Evolutionary conservation across 768 basidiomycete genomes (phyloP), one percentile per base, ranked within the genome.

Genomic region (Cubamyces sp.): DNA sequence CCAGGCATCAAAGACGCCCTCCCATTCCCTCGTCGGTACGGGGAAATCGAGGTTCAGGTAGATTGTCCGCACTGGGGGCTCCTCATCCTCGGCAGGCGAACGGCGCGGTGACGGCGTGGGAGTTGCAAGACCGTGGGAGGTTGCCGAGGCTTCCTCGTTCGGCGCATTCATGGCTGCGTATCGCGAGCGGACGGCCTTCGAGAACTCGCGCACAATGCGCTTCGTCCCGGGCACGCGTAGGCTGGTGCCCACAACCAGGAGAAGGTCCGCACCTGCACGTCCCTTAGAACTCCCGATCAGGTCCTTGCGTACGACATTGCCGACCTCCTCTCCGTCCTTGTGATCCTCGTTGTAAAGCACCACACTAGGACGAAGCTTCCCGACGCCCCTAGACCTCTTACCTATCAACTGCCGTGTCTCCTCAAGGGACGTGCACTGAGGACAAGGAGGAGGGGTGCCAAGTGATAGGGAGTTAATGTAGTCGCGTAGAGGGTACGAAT

Each of bases 291-390:
- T 79, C 8, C 91, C 91, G 56, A 92, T 79, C 57, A 96, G 76
- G 72, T 97, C 95, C 65, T 83, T 84, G 68, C 86, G 78, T n/a
- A 95, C 92, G 21, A 88, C 82, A 56, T 91, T 86, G 1, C 95
- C 95, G 2, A 96, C 92, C 21, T 86, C 85, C 68, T 95, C 92
- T 3, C 92, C 94, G 64, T 94, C 87, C 73, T 85, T 87, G 75
- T 96, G 94, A 49, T 81, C 79, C 73, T 96, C 95, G 65, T 94
- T 94, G 72, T 97, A 97, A 23, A 97, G 75, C 0, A 97, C 92
- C 3, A 97, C 93, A 56, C 90, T 91, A 0, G 94, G 91, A 39
- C 94, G 84, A 47, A 97, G 78, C 65, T 82, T 83, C 0, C 95
- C 95, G 26, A 94, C 81, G 3, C 90, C 88, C 48, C 94, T 78